Evolutionary conservation across 1,139 yeast genomes (phyloP).

Genomic region (Saccharomyces hybrid): DNA sequence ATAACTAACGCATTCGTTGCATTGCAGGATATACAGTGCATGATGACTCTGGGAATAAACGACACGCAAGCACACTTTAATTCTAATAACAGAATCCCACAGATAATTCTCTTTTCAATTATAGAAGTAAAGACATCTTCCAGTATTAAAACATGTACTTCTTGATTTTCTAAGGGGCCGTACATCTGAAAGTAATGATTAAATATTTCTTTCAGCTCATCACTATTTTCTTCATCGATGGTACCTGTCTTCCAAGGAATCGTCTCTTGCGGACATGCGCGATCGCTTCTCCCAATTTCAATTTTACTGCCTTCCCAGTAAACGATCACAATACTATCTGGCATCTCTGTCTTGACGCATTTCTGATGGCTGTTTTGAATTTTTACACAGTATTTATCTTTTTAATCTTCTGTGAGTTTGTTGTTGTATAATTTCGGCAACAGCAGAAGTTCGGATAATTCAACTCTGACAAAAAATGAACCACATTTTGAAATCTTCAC

Average conservation of each 20-base stretch:
- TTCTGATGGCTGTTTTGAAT: no score
- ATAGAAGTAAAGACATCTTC: conserved; percentile 2
- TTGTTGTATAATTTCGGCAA: background rate
- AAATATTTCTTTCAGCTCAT: background rate
- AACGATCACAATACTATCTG: background rate
- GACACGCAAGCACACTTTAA: background rate
- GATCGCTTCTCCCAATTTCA: background rate
- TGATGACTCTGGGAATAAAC: conserved; percentile 3
- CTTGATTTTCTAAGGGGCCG: background rate
- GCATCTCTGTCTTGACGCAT: background rate
- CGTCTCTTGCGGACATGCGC: background rate
- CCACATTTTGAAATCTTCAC: background rate
- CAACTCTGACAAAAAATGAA: background rate
- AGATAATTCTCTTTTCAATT: background rate
- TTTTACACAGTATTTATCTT: background rate
- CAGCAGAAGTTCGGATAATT: background rate
- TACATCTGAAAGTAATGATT: background rate
- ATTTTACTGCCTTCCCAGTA: background rate
- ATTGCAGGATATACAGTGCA: conserved; percentile 2
- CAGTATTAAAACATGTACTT: background rate
- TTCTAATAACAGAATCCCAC: background rate
- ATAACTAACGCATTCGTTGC: conserved; percentile 1
- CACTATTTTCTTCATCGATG: background rate
- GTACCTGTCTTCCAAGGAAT: background rate
- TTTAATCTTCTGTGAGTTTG: background rate